phyloP scores from a whole-genome alignment of 176 grass and related monocot genomes.

The Aegilops bicornis region DNA sequence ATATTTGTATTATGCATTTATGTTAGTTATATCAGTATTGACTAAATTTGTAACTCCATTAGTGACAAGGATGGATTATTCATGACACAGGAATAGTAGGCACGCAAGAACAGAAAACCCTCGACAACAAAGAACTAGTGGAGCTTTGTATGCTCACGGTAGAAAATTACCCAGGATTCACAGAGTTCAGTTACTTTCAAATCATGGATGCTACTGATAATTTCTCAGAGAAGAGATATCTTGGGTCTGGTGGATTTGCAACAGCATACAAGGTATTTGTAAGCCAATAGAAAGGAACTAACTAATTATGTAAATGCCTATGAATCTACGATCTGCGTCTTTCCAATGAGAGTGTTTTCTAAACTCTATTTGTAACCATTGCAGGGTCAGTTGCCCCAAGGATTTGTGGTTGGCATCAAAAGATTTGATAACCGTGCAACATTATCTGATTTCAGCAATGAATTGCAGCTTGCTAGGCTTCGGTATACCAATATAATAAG shows the following conservation, averaged over 20 bases:
- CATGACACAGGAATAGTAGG: constrained; percentile 14
- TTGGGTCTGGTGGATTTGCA: constrained; percentile 29
- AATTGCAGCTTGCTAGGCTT: constrained; percentile 32
- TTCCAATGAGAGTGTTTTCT: not conserved
- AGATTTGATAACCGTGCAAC: constrained; percentile 23
- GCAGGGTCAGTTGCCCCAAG: constrained; percentile 27
- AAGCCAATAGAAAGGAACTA: not conserved
- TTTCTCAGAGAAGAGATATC: constrained; percentile 10
- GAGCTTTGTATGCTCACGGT: constrained; percentile 19
- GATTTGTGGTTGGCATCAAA: constrained; percentile 36
- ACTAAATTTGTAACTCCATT: not conserved
- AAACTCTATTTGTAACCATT: constrained; percentile 1
- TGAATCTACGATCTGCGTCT: not conserved
- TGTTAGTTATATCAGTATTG: not conserved
- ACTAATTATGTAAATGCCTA: not conserved
- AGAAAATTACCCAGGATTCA: constrained; percentile 20
- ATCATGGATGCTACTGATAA: constrained; percentile 31
- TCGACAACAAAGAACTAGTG: not conserved
- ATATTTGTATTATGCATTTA: not conserved
- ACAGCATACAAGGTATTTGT: not conserved
- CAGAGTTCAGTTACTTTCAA: constrained; percentile 20
- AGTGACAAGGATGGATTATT: constrained; percentile 9
- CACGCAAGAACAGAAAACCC: constrained; percentile 19
- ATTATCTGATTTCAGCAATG: constrained; percentile 19
- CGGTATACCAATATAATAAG: constrained; percentile 31